phyloP scores from a whole-genome alignment of 192 early-diverging fungal genomes.

The Coemansia javaensis region DNA sequence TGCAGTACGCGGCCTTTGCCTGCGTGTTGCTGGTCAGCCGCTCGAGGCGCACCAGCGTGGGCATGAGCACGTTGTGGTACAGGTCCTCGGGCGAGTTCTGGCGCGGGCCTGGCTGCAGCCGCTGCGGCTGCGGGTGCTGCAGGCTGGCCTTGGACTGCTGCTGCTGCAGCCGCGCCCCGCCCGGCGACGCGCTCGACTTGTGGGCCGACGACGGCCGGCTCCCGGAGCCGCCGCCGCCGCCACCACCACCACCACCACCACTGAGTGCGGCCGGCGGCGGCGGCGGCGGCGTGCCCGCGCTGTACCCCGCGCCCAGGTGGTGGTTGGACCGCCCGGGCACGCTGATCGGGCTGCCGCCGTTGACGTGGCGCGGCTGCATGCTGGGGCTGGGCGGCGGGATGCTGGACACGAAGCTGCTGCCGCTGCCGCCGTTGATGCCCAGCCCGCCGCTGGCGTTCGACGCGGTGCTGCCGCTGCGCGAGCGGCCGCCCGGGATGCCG shows the following conservation, averaged over 20 bases:
- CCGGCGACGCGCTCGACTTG: constrained; percentile 20
- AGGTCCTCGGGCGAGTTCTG: constrained; percentile 42
- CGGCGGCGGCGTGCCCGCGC: constrained; percentile 34
- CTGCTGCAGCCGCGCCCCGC: constrained; percentile 8
- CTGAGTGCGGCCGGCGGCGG: constrained; percentile 7
- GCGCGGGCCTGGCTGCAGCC: constrained; percentile 6
- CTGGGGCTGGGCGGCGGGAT: constrained; percentile 47
- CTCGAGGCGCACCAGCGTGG: constrained; percentile 44
- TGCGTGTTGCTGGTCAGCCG: constrained; percentile 45
- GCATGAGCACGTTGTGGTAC: constrained; percentile 52
- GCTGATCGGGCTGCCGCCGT: constrained; percentile 36
- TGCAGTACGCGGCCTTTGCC: constrained; percentile 45
- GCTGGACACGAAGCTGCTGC: constrained; percentile 29
- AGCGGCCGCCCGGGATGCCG: constrained; percentile 16
- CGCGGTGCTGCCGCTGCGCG: constrained; percentile 50
- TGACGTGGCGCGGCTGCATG: constrained; percentile 40
- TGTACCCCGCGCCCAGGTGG: constrained; percentile 22
- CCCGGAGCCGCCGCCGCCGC: background rate
- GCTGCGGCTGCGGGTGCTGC: constrained; percentile 34
- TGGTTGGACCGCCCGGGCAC: constrained; percentile 19
- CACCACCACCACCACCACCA: too few species aligned
- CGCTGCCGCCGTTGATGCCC: constrained; percentile 9
- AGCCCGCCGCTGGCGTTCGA: constrained; percentile 32
- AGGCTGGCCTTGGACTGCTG: constrained; percentile 12
- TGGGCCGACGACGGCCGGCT: constrained; percentile 50